Evolutionary conservation across 2,329 filamentous ascomycete genomes (phyloP), one percentile per base, ranked within the genome.

Genomic region (Aspergillus pseudotamarii): DNA sequence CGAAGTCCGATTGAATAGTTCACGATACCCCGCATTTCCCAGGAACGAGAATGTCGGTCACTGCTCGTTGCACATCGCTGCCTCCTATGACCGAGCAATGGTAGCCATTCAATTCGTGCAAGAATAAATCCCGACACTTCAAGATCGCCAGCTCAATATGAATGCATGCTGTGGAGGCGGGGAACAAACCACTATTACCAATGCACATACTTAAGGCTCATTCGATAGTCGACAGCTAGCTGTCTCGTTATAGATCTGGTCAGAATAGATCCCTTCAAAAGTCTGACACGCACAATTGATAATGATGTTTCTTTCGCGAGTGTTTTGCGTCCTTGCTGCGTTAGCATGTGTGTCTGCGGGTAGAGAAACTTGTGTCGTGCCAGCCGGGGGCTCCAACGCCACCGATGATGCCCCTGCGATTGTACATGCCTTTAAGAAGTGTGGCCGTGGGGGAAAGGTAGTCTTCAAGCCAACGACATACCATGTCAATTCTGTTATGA

Each of bases 321-420:
- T 48, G 59, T 64, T 68, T 65, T 66, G 61, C 43, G 51, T 64
- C 60, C 70, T 73, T 65, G 51, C 51, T 65, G 51, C 30, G 30
- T 36, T 54, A n/a, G 30, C 21, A 21, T 32, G 28, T 21, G 30
- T 54, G n/a, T 36, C 51, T 36, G 51, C 30, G 6, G 16, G 14
- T n/a, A 59, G 48, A 26, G 32, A 59, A 23, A 61, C 54, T 19
- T 67, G 66, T 32, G 30, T 62, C 11, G 55, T 71, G 12, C 63
- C 62, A 11, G 62, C 66, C 0, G 64, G 57, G 4, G 67, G 64
- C 5, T 73, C 60, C 32, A 68, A 65, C 43, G 55, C 59, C 0
- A 72, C 71, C 3, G 83, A 86, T 67, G 84, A 86, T 70, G 80
- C 82, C 28, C 82, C 83, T 9, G 81, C 84, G 45, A 85, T 86